phyloP scores from a whole-genome alignment of 2,329 filamentous ascomycete species.

The Cytospora schulzeri region DNA sequence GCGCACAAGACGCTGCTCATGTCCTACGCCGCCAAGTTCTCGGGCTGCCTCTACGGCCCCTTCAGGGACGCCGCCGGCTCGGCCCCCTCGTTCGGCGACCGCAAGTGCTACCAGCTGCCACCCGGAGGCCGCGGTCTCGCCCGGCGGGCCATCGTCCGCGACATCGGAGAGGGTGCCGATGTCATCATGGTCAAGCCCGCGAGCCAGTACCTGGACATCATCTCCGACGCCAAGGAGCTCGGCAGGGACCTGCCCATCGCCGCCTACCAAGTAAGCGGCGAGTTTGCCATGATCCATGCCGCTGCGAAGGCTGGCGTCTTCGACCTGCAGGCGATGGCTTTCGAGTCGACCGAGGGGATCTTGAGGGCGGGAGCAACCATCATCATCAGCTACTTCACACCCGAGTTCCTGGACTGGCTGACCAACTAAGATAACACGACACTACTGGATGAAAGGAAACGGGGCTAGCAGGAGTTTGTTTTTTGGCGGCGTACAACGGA shows the following conservation, averaged over 20 bases:
- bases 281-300: constrained; percentile 97
- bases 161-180: constrained; percentile 92
- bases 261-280: constrained; percentile 95
- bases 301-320: constrained; percentile 96
- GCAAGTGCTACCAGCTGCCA: constrained; percentile 95
- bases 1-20: constrained; percentile 90
- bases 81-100: constrained; percentile 86
- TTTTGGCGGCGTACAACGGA: constrained; percentile 19
- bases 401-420: constrained; percentile 72
- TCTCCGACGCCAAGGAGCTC: constrained; percentile 93
- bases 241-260: constrained; percentile 90
- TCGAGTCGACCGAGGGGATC: constrained; percentile 92
- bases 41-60: constrained; percentile 91
- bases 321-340: constrained; percentile 90
- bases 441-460: constrained; percentile 14
- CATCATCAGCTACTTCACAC: constrained; percentile 91
- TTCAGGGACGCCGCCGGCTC: constrained; percentile 97
- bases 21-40: constrained; percentile 98
- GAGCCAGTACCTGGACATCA: constrained; percentile 94
- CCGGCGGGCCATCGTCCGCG: constrained; percentile 83
- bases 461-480: constrained; percentile 13
- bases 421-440: constrained; percentile 45
- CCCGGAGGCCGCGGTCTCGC: constrained; percentile 90
- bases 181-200: constrained; percentile 99
- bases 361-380: constrained; percentile 91